phyloP scores from a whole-genome alignment of 306 rosid species.

The Castanospermum australe region DNA sequence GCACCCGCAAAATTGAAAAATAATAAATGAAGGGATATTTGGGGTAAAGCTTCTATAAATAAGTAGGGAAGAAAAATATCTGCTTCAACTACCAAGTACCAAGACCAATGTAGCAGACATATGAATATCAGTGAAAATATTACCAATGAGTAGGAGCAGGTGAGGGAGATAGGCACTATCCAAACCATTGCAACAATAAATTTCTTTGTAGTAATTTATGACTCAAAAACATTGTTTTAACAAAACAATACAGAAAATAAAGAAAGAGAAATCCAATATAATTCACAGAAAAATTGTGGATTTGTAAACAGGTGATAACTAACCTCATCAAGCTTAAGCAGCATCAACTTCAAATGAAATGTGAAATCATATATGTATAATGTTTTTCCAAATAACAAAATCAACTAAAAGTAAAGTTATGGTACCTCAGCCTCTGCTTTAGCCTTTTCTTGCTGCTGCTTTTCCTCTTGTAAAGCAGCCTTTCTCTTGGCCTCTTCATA shows the following conservation, averaged over 20 bases:
- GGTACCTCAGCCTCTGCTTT: constrained; percentile 84
- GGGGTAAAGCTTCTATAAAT: constrained; percentile 4
- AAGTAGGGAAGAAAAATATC: neutral
- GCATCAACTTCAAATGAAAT: constrained; percentile 11
- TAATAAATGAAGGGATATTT: constrained; percentile 16
- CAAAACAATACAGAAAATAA: neutral
- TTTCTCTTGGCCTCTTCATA: constrained; percentile 86
- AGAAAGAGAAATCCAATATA: neutral
- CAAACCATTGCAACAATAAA: constrained; percentile 3
- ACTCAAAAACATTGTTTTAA: neutral
- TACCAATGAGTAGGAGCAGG: neutral
- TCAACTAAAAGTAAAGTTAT: constrained; percentile 16
- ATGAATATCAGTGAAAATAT: neutral
- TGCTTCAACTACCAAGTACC: neutral
- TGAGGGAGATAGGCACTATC: neutral
- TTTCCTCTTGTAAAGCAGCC: constrained; percentile 80
- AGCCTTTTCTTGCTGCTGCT: constrained; percentile 74
- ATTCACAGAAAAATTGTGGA: neutral
- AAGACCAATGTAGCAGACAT: neutral
- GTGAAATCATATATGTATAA: constrained; percentile 3
- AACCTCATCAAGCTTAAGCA: constrained; percentile 5
- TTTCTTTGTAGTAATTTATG: neutral
- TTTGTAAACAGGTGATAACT: constrained; percentile 18
- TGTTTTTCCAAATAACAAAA: neutral
- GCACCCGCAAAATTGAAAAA: constrained; percentile 29